A percentile compares a stretch with the other conserved stretches of the same genome.
Evolutionary conservation across 2,329 filamentous ascomycete genomes (phyloP).

Genomic region (Aspergillus fumigatiaffinis): DNA sequence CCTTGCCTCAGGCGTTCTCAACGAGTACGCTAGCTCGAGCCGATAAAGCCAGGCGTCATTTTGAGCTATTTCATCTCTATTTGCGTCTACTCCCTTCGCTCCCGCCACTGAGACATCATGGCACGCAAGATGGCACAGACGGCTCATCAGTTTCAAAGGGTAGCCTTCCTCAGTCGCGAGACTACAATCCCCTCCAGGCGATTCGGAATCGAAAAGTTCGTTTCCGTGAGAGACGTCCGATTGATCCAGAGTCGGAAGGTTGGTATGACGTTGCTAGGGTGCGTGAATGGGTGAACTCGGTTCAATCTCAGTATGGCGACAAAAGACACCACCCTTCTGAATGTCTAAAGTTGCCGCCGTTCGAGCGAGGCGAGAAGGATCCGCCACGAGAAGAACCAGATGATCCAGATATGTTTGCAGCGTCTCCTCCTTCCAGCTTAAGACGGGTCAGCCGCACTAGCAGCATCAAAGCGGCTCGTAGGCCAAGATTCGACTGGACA

Average conservation of each 20-base stretch:
- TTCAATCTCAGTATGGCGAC: conserved; percentile 49
- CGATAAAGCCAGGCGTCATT: conserved; percentile 76
- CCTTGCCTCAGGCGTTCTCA: conserved; percentile 57
- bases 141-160: conserved; percentile 25
- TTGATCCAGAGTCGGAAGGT: conserved; percentile 70
- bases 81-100: conserved; percentile 73
- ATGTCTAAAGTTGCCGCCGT: conserved; percentile 42
- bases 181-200: conserved; percentile 88
- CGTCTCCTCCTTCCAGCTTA: conserved; percentile 41
- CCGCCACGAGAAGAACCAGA: conserved; percentile 14
- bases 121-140: conserved; percentile 10
- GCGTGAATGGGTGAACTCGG: conserved; percentile 69
- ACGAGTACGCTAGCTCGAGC: conserved; percentile 75
- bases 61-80: conserved; percentile 84
- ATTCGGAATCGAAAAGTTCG: conserved; percentile 86
- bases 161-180: conserved; percentile 54
- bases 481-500: conserved; percentile 79
- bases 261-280: conserved; percentile 73
- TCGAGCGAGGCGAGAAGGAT: conserved; percentile 25
- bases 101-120: conserved; percentile 57
- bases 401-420: conserved; percentile 22
- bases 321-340: conserved; percentile 45
- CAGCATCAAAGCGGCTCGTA: conserved; percentile 58
- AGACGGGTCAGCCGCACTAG: conserved; percentile 39
- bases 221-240: conserved; percentile 68